Base-by-base conservation (phyloP, 2,329 filamentous ascomycete species). In the Hypoxylon sp. region DNA sequence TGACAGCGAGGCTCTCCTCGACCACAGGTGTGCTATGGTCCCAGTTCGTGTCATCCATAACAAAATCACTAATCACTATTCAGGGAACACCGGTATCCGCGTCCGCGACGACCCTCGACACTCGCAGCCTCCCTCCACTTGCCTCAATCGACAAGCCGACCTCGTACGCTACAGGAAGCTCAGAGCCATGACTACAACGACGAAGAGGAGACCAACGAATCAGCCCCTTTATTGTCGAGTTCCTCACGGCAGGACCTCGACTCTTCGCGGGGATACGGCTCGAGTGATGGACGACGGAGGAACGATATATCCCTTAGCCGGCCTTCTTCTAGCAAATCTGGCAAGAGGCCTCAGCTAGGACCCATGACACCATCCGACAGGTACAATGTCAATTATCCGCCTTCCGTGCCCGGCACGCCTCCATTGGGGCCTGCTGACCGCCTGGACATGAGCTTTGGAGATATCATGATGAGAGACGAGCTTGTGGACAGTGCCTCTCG, bases 1-100 rank as follows among this genome's bases (percentile, higher is more conserved):
- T 70, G 95, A 98, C 73, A 98, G 94, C 79, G 91, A 97, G 77
- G 91, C 89, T 6, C 83, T 98, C 73, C 83, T 98, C 17, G 95
- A 98, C 80, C 95, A 98, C 80, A 89, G 94, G 75, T 75, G 66
- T 11, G 37, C 10, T 31, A 17, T 13, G 7, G 30, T 17, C 10
- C 17, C 27, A 48, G 51, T 63, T 46, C 20, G 35, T 49, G 14
- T 17, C 10, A 8, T 11, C 14, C 49, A 60, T 27, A 64, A 40
- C 31, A 40, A 17, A 10, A 55, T 55, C 17, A 22, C 57, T 69
- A 46, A 66, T 58, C 42, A 31, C 14, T 4, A 54, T 44, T 2
- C 30, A 77, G 71, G 57, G 68, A 73, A 64, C 59, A 78, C 55
- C 63, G 63, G 17, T 74, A 57, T 69, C 86, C 93, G 81, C 88